Base-by-base conservation (phyloP, 768 basidiomycete species). In the Daedaleopsis sinensis region DNA sequence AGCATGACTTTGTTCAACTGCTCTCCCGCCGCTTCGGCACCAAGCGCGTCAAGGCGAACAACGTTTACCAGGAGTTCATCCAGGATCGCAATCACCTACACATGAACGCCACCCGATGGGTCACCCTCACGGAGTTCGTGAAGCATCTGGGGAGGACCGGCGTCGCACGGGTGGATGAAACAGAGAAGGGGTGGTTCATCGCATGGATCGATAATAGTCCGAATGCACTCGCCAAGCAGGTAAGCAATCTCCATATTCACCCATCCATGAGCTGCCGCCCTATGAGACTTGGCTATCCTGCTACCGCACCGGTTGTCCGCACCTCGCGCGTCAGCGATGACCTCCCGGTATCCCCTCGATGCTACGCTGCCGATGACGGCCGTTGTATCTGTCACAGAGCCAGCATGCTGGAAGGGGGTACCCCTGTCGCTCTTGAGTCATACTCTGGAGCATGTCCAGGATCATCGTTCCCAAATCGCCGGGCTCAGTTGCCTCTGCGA, bases 71-170 rank as follows among this genome's bases (percentile, higher is more conserved):
- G 75, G 97, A 98, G 73, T 96, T 93, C 76, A 99, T 99, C 66
- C 83, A 90, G 58, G 96, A 98, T 77, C 96, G 95, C 77, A 72
- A 78, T 48, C 97, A 98, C 74, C 79, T 97, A 35, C 97, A 99
- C 79, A 99, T 99, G 97, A 99, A 99, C 76, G 78, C 96, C 7
- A 98, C 97, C 15, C 88, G 93, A 52, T 99, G 96, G 95, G 93
- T 98, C 32, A 97, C 97, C 13, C 82, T 98, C 69, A 93, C 93
- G n/a, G 96, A 96, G 73, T 99, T 98, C 66, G 81, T 84, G 66
- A 95, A 96, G 74, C 86, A 94, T 68, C 81, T 99, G 35, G 96
- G 96, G 2, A 81, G 93, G 39, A 78, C 81, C 1, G 96, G 97
- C 37, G 80, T 97, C 57, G 93, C 90, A 5, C 85, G 92, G 65